A percentile compares a stretch with the other conserved stretches of the same genome.
Conservation (phyloP, 495 filamentous ascomycete genomes). For the Lindgomyces ingoldianus region DNA sequence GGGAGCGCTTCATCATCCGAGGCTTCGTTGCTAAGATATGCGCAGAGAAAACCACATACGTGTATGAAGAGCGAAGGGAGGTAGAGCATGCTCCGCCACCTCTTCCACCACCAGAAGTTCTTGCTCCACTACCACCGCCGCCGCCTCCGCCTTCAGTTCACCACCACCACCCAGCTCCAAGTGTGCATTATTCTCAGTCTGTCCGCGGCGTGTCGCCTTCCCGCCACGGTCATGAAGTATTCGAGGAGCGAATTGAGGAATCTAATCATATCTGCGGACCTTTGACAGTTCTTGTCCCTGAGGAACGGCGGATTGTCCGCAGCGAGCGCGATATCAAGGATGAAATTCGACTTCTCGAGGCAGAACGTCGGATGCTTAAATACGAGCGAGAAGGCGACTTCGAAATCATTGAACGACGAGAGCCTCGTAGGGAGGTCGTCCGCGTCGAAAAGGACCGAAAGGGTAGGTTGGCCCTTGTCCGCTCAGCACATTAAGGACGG, state of each 20-base stretch:
- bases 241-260: constrained; percentile 48
- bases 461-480: constrained; percentile 75
- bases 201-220: constrained; percentile 37
- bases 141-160: constrained; percentile 46
- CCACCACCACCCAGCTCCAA: constrained; percentile 23
- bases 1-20: not conserved
- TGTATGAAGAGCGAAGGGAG: constrained; percentile 41
- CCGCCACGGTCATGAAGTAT: constrained; percentile 42
- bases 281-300: constrained; percentile 54
- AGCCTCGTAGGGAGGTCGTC: constrained; percentile 58
- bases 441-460: constrained; percentile 79
- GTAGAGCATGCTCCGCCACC: constrained; percentile 41
- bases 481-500: constrained; percentile 58
- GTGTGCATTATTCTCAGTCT: constrained; percentile 32
- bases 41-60: constrained; percentile 42
- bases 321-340: constrained; percentile 58
- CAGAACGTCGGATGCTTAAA: constrained; percentile 48
- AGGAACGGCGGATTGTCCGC: constrained; percentile 50
- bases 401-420: constrained; percentile 49
- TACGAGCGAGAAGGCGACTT: constrained; percentile 53
- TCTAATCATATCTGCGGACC: constrained; percentile 50
- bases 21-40: not conserved
- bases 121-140: constrained; percentile 43
- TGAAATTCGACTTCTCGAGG: constrained; percentile 61
- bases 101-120: constrained; percentile 32